A percentile compares a stretch with the other conserved stretches of the same genome.
phyloP scores from a whole-genome alignment of 2,329 filamentous ascomycete genomes.

The Colletotrichum cordylinicola region DNA sequence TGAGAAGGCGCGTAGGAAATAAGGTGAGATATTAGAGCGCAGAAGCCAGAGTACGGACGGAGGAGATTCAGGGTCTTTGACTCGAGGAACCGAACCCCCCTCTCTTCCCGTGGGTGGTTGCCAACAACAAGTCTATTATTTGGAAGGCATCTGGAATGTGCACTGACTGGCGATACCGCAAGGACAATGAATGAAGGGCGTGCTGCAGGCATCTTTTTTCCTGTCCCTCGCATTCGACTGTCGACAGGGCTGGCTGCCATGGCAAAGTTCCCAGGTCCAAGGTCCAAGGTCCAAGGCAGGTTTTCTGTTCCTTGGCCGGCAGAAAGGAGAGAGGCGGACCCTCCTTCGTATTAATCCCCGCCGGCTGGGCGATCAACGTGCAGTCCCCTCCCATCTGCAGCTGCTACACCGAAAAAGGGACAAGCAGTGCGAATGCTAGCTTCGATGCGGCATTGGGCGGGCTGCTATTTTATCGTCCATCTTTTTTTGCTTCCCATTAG shows the following conservation, averaged over 20 bases:
- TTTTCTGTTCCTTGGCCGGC: constrained; percentile 11
- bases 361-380: constrained; percentile 10
- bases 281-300: constrained; percentile 3
- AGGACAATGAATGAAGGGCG: neutral
- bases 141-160: neutral
- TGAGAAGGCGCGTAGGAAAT: neutral
- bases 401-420: neutral
- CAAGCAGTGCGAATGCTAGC: neutral
- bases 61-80: constrained; percentile 4
- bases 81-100: neutral
- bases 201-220: neutral
- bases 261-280: neutral
- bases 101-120: neutral
- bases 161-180: neutral
- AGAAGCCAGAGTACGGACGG: neutral
- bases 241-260: constrained; percentile 3
- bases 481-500: neutral
- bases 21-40: neutral
- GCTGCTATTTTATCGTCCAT: neutral
- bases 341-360: constrained; percentile 22
- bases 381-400: neutral
- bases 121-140: neutral
- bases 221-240: neutral
- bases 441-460: neutral
- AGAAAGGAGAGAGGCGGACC: constrained; percentile 10